Percentiles rank a stretch among this genome's conserved stretches.
Conservation (phyloP, 2,329 filamentous ascomycete genomes). For the Aspergillus puulaauensis region DNA sequence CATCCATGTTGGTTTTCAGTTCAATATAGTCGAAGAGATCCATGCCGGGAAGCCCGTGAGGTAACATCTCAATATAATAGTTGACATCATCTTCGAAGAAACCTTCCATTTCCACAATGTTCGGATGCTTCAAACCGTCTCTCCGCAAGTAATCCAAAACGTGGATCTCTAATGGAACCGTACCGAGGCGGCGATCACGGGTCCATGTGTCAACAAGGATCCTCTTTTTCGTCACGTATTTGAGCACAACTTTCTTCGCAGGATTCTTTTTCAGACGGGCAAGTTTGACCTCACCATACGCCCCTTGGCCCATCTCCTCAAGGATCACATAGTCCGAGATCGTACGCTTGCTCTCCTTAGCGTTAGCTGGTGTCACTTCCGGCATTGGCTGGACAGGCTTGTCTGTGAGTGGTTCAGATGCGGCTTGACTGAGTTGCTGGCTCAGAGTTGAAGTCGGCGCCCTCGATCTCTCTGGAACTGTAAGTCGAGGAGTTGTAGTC, state of each 20-base stretch:
- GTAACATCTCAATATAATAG: conserved; percentile 97
- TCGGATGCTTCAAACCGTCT: conserved; percentile 63
- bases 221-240: conserved; percentile 94
- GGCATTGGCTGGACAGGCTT: conserved; percentile 40
- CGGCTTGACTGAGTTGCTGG: conserved; percentile 52
- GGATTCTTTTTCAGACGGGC: conserved; percentile 77
- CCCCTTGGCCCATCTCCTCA: conserved; percentile 97
- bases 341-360: conserved; percentile 65
- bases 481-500: conserved; percentile 25
- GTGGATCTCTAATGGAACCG: conserved; percentile 94
- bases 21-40: conserved; percentile 99
- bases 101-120: conserved; percentile 68
- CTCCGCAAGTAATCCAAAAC: conserved; percentile 88
- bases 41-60: conserved; percentile 94
- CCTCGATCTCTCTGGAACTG: conserved; percentile 31
- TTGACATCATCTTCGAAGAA: conserved; percentile 69
- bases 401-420: conserved; percentile 46
- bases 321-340: conserved; percentile 90
- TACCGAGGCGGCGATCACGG: conserved; percentile 85
- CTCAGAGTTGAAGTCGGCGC: conserved; percentile 49
- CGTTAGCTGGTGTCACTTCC: conserved; percentile 24
- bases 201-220: conserved; percentile 99
- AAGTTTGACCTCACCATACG: conserved; percentile 96
- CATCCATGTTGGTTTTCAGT: conserved; percentile 92
- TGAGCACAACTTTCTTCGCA: conserved; percentile 84